These are phyloP conservation scores for Ajuga reptans DNA, from an alignment of 305 asterid genomes.

Conservation along the genomic window DNA sequence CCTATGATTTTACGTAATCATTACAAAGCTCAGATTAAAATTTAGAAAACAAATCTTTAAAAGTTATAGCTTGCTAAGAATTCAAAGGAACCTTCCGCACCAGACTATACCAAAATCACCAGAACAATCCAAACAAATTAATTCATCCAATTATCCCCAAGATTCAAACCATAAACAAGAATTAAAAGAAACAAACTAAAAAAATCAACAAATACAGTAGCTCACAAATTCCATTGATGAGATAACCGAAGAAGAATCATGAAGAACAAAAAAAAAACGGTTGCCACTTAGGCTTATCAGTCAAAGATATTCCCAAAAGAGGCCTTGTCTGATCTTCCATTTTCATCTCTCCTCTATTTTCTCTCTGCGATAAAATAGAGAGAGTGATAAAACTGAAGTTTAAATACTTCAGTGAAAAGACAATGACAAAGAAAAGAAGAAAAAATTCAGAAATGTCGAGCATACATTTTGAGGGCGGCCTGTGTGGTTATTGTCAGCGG, in stretches of 20 bases:
- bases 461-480: too few relatives aligned
- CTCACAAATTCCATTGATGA: conserved; percentile 84
- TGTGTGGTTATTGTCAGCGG: too few relatives aligned
- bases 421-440: too few relatives aligned
- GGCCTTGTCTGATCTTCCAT: conserved; percentile 70
- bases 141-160: conserved; percentile 7
- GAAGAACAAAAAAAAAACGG: conserved; percentile 75
- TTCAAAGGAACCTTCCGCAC: too few relatives aligned
- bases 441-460: too few relatives aligned
- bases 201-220: background rate
- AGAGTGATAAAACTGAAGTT: background rate
- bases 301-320: conserved; percentile 63
- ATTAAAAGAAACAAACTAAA: background rate
- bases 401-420: background rate
- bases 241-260: conserved; percentile 82
- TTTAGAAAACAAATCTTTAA: too few relatives aligned
- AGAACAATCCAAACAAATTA: background rate
- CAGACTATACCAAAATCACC: too few relatives aligned
- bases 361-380: background rate
- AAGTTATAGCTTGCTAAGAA: too few relatives aligned
- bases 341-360: conserved; percentile 38
- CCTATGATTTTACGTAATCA: too few relatives aligned
- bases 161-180: background rate
- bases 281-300: conserved; percentile 69
- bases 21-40: too few relatives aligned